phyloP scores from a whole-genome alignment of 2,329 filamentous ascomycete genomes.

The Neonectria magnoliae region DNA sequence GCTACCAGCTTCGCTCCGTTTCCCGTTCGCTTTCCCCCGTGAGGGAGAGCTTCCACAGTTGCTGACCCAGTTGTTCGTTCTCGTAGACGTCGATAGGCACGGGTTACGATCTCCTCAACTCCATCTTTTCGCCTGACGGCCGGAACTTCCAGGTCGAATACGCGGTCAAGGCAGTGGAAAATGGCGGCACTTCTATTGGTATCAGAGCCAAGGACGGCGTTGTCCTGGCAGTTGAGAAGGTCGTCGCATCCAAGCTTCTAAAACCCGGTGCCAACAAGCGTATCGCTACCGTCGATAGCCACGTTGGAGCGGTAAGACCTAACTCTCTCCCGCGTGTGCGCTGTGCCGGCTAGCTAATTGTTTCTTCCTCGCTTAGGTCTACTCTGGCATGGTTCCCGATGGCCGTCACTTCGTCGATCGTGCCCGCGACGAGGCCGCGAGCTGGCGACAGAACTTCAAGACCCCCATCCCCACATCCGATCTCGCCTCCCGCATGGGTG shows the following conservation, averaged over 20 bases:
- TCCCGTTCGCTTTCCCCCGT: conserved; percentile 30
- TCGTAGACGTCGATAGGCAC: conserved; percentile 98
- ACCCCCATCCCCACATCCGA: conserved; percentile 89
- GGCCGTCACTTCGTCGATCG: conserved; percentile 94
- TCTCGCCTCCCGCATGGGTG: conserved; percentile 91
- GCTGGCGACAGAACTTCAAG: conserved; percentile 95
- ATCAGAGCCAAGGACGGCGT: conserved; percentile 98
- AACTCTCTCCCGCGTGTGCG: conserved; percentile 3
- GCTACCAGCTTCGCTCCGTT: conserved; percentile 24
- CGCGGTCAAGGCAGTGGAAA: conserved; percentile 98
- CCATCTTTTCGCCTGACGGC: conserved; percentile 98
- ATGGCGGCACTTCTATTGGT: conserved; percentile 93
- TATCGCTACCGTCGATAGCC: conserved; percentile 93
- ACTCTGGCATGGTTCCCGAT: conserved; percentile 93
- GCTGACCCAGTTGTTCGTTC: conserved; percentile 35
- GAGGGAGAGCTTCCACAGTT: conserved; percentile 37
- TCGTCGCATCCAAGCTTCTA: conserved; percentile 92
- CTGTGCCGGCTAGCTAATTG: conserved; percentile 20
- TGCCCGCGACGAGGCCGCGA: conserved; percentile 90
- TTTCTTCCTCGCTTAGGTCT: conserved; percentile 70
- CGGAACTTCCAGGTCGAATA: conserved; percentile 99
- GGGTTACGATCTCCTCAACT: conserved; percentile 99
- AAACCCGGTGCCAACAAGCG: conserved; percentile 97
- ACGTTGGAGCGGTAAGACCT: conserved; percentile 87
- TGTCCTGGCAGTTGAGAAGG: conserved; percentile 95